phyloP scores from a whole-genome alignment of 139 green algal genomes.

The Chlamydomonas schloesseri region DNA sequence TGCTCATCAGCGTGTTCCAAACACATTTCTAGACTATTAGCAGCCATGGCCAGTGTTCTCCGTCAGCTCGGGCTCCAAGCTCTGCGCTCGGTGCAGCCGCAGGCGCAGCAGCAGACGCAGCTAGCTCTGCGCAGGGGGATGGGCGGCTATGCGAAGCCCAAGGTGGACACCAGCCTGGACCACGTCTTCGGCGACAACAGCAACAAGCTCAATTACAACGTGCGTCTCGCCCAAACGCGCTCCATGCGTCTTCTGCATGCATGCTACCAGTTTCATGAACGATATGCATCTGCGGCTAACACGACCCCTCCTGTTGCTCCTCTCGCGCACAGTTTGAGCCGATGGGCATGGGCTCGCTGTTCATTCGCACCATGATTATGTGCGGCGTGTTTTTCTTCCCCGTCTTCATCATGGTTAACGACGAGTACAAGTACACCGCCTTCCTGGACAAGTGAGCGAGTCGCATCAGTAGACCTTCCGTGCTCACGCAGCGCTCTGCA shows the following conservation, averaged over 20 bases:
- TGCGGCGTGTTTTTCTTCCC: slow-evolving; percentile 42
- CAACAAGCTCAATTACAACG: slow-evolving; percentile 50
- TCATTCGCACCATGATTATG: slow-evolving; percentile 9
- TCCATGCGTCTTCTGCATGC: background rate
- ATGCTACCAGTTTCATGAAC: background rate
- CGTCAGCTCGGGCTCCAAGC: slow-evolving; percentile 26
- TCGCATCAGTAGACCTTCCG: background rate
- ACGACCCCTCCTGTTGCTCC: background rate
- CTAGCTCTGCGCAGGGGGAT: background rate
- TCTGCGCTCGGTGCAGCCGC: background rate
- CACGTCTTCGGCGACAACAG: slow-evolving; percentile 46
- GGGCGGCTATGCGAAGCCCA: slow-evolving; percentile 38
- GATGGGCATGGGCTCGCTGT: slow-evolving; percentile 32
- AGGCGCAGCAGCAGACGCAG: background rate
- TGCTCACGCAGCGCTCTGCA: background rate
- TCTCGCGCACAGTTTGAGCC: slow-evolving; percentile 37
- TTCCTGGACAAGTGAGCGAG: slow-evolving; percentile 33
- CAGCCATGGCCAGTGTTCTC: slow-evolving; percentile 8
- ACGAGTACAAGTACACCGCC: slow-evolving; percentile 34
- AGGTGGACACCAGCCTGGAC: slow-evolving; percentile 48
- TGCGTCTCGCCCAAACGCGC: background rate
- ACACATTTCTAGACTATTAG: background rate
- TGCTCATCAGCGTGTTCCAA: no score
- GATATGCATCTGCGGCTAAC: background rate
- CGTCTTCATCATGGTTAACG: slow-evolving; percentile 26